Evolutionary conservation across 805 yeast species (phyloP).

Genomic region (Starmerella lactis-condensi): DNA sequence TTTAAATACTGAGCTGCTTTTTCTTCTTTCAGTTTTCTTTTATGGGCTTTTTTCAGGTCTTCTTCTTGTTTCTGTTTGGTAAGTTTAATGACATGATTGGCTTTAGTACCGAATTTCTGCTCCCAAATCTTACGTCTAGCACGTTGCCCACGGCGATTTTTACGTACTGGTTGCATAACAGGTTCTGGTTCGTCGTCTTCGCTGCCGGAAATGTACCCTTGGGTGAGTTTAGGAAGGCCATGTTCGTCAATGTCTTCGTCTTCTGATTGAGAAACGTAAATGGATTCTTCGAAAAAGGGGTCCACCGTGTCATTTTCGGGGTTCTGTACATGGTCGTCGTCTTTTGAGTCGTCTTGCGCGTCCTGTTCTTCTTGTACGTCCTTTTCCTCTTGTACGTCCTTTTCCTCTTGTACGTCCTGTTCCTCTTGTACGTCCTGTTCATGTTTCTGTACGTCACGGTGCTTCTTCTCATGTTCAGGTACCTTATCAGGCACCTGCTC

Average conservation of each 20-base stretch:
- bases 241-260: conserved; percentile 16
- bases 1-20: conserved; percentile 16
- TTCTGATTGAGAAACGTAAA: conserved; percentile 16
- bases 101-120: conserved; percentile 60
- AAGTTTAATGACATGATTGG: conserved; percentile 65
- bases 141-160: conserved; percentile 90
- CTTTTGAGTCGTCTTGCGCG: conserved; percentile 16
- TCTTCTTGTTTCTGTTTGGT: conserved; percentile 35
- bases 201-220: conserved; percentile 69
- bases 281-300: conserved; percentile 18
- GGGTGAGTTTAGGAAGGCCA: conserved; percentile 22
- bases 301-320: conserved; percentile 31
- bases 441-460: conserved; percentile 21
- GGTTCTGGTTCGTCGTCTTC: conserved; percentile 31
- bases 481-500: neutral
- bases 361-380: conserved; percentile 4
- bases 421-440: conserved; percentile 10
- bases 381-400: conserved; percentile 6
- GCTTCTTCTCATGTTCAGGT: conserved; percentile 7
- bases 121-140: conserved; percentile 97
- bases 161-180: conserved; percentile 27
- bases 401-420: conserved; percentile 8
- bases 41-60: conserved; percentile 21
- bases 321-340: conserved; percentile 20
- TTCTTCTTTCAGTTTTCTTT: conserved; percentile 8